phyloP scores from a whole-genome alignment of 1,284 basidiomycete genomes.

The Xerocomus cyaneibrunnescens region DNA sequence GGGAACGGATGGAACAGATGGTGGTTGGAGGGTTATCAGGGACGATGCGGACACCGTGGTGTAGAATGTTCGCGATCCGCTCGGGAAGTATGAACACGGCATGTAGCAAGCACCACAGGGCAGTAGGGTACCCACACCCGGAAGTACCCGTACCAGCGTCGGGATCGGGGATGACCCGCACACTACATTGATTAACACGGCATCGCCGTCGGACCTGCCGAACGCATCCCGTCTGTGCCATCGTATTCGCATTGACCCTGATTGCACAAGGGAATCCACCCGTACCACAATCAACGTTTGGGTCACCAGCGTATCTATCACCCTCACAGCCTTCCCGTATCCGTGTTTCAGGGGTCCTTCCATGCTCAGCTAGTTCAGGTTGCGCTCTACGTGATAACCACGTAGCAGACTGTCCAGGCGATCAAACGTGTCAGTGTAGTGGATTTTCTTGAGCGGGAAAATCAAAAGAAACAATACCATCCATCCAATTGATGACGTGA shows the following conservation, averaged over 20 bases:
- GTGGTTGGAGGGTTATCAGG: neutral
- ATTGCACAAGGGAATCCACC: conserved; percentile 2
- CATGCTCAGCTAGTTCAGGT: neutral
- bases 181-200: conserved; percentile 2
- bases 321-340: neutral
- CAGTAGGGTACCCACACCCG: neutral
- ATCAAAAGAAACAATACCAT: conserved; percentile 12
- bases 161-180: neutral
- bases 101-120: neutral
- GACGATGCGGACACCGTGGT: neutral
- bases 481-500: neutral
- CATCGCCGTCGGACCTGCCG: neutral
- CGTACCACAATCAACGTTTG: neutral
- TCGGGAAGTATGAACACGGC: neutral
- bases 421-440: conserved; percentile 10
- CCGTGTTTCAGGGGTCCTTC: neutral
- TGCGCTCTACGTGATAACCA: neutral
- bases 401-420: neutral
- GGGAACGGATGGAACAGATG: conserved; percentile 3
- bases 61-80: neutral
- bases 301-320: neutral
- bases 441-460: neutral
- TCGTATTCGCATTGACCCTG: neutral
- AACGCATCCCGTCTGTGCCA: neutral
- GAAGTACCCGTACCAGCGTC: neutral